Evolutionary conservation across 768 basidiomycete species (phyloP), one percentile per base, ranked within the genome.

Genomic region (Gautieria morchelliformis): DNA sequence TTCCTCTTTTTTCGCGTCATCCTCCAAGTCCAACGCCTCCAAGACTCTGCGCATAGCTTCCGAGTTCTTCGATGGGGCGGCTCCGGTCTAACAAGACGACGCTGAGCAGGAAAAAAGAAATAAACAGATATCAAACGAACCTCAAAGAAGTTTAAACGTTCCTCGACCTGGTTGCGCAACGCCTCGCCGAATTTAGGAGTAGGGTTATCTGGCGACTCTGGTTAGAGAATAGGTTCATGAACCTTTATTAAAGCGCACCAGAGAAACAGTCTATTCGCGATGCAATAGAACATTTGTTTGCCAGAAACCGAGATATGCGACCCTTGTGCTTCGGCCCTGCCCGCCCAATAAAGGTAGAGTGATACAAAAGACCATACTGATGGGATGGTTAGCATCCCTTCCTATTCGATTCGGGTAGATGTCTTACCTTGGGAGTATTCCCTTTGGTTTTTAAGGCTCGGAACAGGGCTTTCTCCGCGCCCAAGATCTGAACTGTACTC

Each of bases 281-380:
- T 1, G 95, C 95, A 63, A 98, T 97, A 56, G 93, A 94, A 67
- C 92, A 93, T 72, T 98, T 98, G 80, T 98, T 98, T 40, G 95
- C 95, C 8, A 98, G 78, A 81, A 97, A 98, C n/a, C 95, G 86
- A 4, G 94, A 96, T 67, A 97, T 97, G 56, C 95, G 87, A 10
- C 95, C 95, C 77, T 97, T 98, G 78, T 89, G 83, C 71, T 93
- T 95, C 44, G 92, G 79, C 17, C 85, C 90, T 5, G 95, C 95
- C 45, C 93, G 89, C 11, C 93, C 93, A 68, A 98, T 97, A 75
- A 96, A 97, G 1, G 93, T 79, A 19, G 93, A 94, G 73, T 98
- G 93, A 71, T 94, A 98, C 63, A 98, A 79, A n/a, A 98, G 80
- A 66, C 95, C 95, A 66, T 97, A 98, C 90, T 97, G 20, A 15